Evolutionary conservation across 352 stramenopile genomes (phyloP).

Genomic region (Blastocystis hominis): DNA sequence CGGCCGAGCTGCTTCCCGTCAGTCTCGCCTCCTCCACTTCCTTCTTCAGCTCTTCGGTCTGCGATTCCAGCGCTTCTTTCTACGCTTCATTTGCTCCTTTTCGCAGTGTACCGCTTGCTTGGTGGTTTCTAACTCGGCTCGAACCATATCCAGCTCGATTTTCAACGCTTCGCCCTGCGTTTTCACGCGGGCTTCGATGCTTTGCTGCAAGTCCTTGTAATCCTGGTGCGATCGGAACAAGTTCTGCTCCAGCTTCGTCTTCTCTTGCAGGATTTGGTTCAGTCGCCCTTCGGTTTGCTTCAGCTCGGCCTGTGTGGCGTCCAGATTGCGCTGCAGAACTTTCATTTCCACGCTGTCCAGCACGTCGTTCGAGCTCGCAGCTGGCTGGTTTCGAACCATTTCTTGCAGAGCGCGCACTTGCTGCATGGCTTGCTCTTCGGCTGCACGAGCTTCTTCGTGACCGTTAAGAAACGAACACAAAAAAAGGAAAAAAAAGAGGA

Average conservation of each 20-base stretch:
- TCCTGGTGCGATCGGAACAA: conserved; percentile 44
- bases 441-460: conserved; percentile 7
- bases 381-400: conserved; percentile 45
- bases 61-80: conserved; percentile 7
- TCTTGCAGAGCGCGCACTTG: conserved; percentile 50
- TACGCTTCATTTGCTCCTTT: not conserved
- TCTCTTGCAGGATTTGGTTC: conserved; percentile 37
- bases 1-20: not conserved
- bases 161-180: not conserved
- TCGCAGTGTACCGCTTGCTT: not conserved
- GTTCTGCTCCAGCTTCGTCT: conserved; percentile 45
- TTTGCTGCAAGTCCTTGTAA: conserved; percentile 26
- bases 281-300: not conserved
- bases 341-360: conserved; percentile 20
- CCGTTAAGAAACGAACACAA: not conserved
- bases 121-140: not conserved
- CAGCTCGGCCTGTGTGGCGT: not conserved
- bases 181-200: not conserved
- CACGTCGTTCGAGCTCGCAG: not conserved
- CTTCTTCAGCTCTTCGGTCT: not conserved
- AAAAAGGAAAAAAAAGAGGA: not conserved
- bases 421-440: conserved; percentile 29
- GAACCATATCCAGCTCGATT: not conserved
- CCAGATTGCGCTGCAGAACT: conserved; percentile 4
- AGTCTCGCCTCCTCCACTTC: not conserved